Conservation (phyloP, 2,329 filamentous ascomycete genomes). For the Spiromastix sp. region DNA sequence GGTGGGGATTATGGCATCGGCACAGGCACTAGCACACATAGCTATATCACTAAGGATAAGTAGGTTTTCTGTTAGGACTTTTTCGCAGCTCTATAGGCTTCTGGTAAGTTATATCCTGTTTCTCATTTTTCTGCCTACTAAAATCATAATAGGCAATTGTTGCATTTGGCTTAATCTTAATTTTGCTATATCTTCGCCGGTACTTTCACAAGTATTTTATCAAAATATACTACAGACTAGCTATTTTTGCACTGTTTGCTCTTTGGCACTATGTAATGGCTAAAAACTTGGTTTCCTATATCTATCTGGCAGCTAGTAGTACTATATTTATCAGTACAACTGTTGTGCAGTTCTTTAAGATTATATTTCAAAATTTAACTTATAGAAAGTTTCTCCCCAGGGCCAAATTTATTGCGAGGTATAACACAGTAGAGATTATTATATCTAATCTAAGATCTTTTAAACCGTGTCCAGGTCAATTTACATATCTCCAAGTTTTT, state of each 20-base stretch:
- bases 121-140: constrained; percentile 2
- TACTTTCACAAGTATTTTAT: background rate
- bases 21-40: constrained; percentile 13
- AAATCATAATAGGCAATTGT: constrained; percentile 1
- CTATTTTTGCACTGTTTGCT: background rate
- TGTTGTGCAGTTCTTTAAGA: background rate
- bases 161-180: background rate
- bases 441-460: constrained; percentile 5
- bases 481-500: background rate
- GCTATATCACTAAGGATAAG: constrained; percentile 4
- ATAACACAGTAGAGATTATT: background rate
- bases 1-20: constrained; percentile 9
- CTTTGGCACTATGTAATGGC: background rate
- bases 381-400: background rate
- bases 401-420: background rate
- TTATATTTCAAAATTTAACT: background rate
- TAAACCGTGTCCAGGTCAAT: constrained; percentile 14
- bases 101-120: constrained; percentile 7
- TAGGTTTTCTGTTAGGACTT: background rate
- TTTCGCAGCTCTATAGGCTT: constrained; percentile 6
- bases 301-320: background rate
- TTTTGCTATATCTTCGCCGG: background rate
- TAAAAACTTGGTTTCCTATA: background rate
- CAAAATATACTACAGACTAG: background rate
- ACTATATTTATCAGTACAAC: background rate